Evolutionary conservation across 1,139 yeast species (phyloP), one percentile per base, ranked within the genome.

Genomic region (Insectozyma bohioensis): DNA sequence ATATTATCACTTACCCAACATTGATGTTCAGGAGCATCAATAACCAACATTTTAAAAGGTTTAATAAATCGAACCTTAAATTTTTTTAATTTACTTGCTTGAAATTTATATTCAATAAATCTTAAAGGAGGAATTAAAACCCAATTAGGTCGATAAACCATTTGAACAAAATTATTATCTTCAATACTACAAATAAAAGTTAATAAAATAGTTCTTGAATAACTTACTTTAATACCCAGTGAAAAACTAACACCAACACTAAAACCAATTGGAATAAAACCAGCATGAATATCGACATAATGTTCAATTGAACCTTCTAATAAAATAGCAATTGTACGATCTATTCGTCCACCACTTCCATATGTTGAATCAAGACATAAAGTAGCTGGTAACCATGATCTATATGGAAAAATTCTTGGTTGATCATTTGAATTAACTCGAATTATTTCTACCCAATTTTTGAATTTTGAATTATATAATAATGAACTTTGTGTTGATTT

Each of bases 1-100:
- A 30, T 29, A 19, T 41, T 26, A 11, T 19, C 24, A 12, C 38
- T 28, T 17, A 33, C 35, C 39, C 43, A 36, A 27, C 46, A 42
- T 12, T 38, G 40, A 34, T 42, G 43, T 13, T 41, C 41, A 2
- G 46, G 43, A 6, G 42, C 26, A 10, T 40, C 46, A 11, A 35
- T 16, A 16, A 36, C 33, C n/a, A 42, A 30, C 37, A 41, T 37
- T 22, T 36, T 39, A 23, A 42, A 42, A 6, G 37, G 35, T 12
- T 28, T 34, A 11, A 41, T 35, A 5, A 17, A 18, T 14, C 26
- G 27, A 3, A 30, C 23, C 15, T 29, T 29, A 12, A 20, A 23
- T 13, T 34, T 25, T 11, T 21, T 30, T 18, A 42, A 34, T 16
- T 18, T 31, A n/a, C 34, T 36, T 9, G 33, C 37, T 6, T 32